phyloP scores from a whole-genome alignment of 2,329 filamentous ascomycete species.

The Colletotrichum phormii region DNA sequence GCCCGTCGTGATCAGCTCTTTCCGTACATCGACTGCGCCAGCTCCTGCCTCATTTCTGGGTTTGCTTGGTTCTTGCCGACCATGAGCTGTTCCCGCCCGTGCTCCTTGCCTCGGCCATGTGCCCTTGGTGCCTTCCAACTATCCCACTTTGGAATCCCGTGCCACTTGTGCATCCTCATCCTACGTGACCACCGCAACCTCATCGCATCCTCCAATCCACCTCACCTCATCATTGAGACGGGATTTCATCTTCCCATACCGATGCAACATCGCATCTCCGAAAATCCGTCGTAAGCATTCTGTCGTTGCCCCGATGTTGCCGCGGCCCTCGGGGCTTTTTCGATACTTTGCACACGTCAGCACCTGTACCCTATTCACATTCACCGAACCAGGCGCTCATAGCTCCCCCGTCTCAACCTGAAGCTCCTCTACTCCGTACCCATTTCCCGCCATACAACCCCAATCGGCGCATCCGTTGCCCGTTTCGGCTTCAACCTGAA shows the following conservation, averaged over 20 bases:
- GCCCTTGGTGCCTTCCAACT: neutral
- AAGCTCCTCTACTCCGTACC: no score
- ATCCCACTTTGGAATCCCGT: neutral
- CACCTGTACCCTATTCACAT: neutral
- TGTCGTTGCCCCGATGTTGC: neutral
- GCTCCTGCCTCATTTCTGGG: neutral
- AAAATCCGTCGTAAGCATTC: neutral
- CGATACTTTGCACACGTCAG: neutral
- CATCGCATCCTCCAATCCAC: neutral
- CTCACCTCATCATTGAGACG: neutral
- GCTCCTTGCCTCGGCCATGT: neutral
- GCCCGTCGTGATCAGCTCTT: neutral
- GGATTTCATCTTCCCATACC: neutral
- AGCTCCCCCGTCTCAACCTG: no score
- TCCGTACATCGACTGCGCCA: neutral
- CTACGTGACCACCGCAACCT: neutral
- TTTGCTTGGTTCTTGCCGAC: neutral
- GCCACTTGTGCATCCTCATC: neutral
- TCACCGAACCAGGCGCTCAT: no score
- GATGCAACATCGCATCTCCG: neutral
- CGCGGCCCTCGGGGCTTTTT: neutral
- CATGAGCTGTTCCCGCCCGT: neutral
- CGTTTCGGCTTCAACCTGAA: neutral
- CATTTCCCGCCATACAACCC: neutral
- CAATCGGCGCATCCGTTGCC: conserved; percentile 8